Base-by-base conservation (phyloP, 345 rosid species). In the Lepidium africanum region DNA sequence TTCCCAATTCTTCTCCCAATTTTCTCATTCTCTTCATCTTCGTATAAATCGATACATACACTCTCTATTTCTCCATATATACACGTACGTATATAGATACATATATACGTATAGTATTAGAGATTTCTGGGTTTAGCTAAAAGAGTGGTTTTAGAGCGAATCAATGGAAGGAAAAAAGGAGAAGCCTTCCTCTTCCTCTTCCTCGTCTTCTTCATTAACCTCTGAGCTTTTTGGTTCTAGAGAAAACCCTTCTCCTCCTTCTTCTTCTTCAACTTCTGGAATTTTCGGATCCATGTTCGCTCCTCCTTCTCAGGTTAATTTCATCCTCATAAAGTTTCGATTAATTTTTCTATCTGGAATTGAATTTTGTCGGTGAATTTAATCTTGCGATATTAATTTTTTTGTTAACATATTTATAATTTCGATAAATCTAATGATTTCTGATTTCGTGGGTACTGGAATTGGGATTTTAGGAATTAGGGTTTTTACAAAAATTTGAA, bases 191-290 rank as follows among this genome's bases (percentile, higher is more conserved):
- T 80, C 77, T 27, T 75, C 58, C 10, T 11, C 53, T 2, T 58
- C 85, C 2, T 73, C 88, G 6, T 72, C 87, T n/a, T 38, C 83
- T 3, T 80, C 94, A 1, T 64, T 85, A 39, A 76, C 87, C 32
- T 76, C 83, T 53, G 86, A 91, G 72, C 81, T 91, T 74, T 91
- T 91, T 75, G 92, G 91, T 11, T 78, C 88, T 10, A 80, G 75
- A 66, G 91, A 86, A 12, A 61, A 54, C 37, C 58, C 74, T 60
- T 19, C 59, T 42, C n/a, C 68, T 58, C 15, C 74, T 38, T 6
- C 75, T 25, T 64, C 88, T 38, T 58, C 93, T 3, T 78, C 92
- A 7, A 74, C 87, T 16, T 30, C 87, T 7, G 87, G 79, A 63
- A 66, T 88, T 64, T 81, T 88, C 68, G 83, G 78, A 25, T 84